Percentiles rank a stretch among this genome's conserved stretches.
Evolutionary conservation across 148 eudicot genomes (phyloP).

Genomic region (Vaccinium macrocarpon): DNA sequence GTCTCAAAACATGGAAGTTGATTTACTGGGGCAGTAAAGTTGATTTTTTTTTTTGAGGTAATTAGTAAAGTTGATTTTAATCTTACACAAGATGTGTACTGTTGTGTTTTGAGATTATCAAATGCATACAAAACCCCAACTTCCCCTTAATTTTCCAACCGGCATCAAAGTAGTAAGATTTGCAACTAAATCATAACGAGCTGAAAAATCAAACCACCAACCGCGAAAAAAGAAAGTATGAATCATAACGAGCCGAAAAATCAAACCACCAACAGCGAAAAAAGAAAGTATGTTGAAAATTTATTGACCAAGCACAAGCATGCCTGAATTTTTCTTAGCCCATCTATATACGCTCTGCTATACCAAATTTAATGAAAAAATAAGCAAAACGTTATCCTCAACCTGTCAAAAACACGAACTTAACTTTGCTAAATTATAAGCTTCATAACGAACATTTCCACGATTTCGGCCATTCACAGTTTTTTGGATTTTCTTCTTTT

Average conservation of each 20-base stretch:
- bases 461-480: background rate
- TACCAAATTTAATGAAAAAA: background rate
- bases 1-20: background rate
- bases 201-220: background rate
- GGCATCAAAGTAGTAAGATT: background rate
- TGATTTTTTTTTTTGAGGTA: too few relatives aligned
- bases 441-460: background rate
- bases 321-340: conserved; percentile 1
- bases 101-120: background rate
- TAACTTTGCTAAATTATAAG: background rate
- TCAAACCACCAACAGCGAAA: background rate
- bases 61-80: too few relatives aligned
- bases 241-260: background rate
- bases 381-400: background rate
- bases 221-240: background rate
- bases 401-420: background rate
- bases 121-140: background rate
- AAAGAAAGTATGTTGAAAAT: background rate
- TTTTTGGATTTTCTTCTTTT: background rate
- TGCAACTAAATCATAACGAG: background rate
- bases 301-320: background rate
- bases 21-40: background rate
- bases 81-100: background rate
- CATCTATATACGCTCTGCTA: background rate
- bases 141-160: background rate